Evolutionary conservation across 495 filamentous ascomycete species (phyloP).

Genomic region (Xylaria castorea): DNA sequence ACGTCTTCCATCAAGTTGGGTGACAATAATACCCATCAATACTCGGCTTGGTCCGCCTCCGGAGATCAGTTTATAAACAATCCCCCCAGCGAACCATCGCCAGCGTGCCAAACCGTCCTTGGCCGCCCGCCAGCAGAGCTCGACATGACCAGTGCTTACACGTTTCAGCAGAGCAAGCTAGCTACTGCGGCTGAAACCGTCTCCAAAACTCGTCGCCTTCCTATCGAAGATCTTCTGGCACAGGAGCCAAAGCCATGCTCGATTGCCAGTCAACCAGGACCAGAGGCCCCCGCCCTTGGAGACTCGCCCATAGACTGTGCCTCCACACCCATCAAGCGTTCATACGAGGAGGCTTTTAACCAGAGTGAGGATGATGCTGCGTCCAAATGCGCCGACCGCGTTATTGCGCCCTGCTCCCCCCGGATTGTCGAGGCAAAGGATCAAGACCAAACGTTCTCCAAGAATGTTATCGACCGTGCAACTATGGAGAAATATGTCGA

Average conservation of each 20-base stretch:
- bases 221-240: slow-evolving; percentile 35
- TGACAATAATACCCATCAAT: slow-evolving; percentile 17
- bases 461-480: neutral
- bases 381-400: neutral
- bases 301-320: neutral
- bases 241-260: slow-evolving; percentile 26
- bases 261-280: neutral
- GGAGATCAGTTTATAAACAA: slow-evolving; percentile 42
- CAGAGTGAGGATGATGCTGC: neutral
- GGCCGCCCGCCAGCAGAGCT: slow-evolving; percentile 32
- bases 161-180: slow-evolving; percentile 46
- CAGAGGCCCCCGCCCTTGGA: neutral
- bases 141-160: slow-evolving; percentile 51
- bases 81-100: slow-evolving; percentile 31
- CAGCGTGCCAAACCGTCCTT: slow-evolving; percentile 17
- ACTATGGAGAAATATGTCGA: neutral
- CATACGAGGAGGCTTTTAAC: slow-evolving; percentile 23
- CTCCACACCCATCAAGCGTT: neutral
- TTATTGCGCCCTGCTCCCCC: neutral
- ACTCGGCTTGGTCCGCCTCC: slow-evolving; percentile 33
- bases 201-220: slow-evolving; percentile 30
- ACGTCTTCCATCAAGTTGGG: slow-evolving; percentile 19
- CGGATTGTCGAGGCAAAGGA: neutral
- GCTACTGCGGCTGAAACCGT: slow-evolving; percentile 25
- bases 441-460: neutral